Conservation (phyloP, 306 rosid species). For the Ormosia emarginata region DNA sequence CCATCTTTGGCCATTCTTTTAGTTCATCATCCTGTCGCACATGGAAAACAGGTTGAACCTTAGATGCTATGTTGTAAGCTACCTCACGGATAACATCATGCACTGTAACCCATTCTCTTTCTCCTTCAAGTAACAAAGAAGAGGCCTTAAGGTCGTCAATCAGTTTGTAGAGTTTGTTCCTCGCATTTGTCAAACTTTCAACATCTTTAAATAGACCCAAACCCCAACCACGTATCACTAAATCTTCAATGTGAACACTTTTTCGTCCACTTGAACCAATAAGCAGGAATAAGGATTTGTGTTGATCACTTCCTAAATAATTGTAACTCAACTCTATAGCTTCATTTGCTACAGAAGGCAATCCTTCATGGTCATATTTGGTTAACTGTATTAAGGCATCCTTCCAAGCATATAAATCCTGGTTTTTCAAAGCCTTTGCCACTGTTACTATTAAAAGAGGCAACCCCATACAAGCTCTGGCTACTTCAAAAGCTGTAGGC, state of each 20-base stretch:
- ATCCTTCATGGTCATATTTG: not conserved
- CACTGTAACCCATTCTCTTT: not conserved
- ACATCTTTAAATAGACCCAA: not conserved
- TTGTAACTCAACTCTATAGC: constrained; percentile 3
- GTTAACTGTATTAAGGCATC: not conserved
- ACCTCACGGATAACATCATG: not conserved
- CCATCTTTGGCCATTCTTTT: not conserved
- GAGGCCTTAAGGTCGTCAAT: not conserved
- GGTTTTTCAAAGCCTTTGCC: not conserved
- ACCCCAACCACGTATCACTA: not conserved
- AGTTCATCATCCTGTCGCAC: no score
- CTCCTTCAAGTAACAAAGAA: not conserved
- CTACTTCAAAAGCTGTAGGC: not conserved
- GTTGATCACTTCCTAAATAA: not conserved
- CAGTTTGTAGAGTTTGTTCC: not conserved
- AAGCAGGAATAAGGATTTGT: not conserved
- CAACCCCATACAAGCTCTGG: not conserved
- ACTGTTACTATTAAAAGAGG: not conserved
- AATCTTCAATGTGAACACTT: not conserved
- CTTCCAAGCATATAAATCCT: not conserved
- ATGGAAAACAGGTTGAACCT: not conserved
- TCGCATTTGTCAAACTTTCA: not conserved
- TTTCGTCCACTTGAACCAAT: not conserved
- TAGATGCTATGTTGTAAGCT: not conserved
- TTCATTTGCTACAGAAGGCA: not conserved